phyloP scores from a whole-genome alignment of 2,329 filamentous ascomycete species.

The Colletotrichum plurivorum region DNA sequence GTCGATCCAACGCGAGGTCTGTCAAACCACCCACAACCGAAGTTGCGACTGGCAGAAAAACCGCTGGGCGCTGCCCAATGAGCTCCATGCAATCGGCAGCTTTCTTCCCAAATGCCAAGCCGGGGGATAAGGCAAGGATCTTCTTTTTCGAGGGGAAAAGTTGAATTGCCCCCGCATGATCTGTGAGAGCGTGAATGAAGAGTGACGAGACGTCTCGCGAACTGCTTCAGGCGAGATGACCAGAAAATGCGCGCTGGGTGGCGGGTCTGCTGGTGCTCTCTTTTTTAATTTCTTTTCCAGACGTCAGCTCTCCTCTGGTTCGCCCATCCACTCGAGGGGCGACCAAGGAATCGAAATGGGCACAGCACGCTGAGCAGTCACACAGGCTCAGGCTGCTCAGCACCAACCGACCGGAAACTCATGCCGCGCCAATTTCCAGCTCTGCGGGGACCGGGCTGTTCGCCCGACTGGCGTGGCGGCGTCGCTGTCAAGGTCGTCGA shows the following conservation, averaged over 20 bases:
- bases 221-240: too few relatives aligned
- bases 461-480: background rate
- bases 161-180: conserved; percentile 1
- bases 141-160: background rate
- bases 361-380: background rate
- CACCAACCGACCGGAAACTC: background rate
- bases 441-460: conserved; percentile 10
- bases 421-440: conserved; percentile 17
- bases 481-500: background rate
- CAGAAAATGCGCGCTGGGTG: too few relatives aligned
- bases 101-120: background rate
- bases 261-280: too few relatives aligned
- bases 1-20: background rate
- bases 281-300: too few relatives aligned
- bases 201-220: too few relatives aligned
- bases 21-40: background rate
- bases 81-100: background rate
- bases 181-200: background rate
- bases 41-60: background rate
- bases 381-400: background rate
- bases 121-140: background rate
- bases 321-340: background rate
- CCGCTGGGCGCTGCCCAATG: background rate
- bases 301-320: background rate
- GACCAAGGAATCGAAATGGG: background rate